Percentiles rank a stretch among this genome's conserved stretches.
Conservation (phyloP, 176 grass and related monocot genomes). For the Tillandsia leiboldiana region DNA sequence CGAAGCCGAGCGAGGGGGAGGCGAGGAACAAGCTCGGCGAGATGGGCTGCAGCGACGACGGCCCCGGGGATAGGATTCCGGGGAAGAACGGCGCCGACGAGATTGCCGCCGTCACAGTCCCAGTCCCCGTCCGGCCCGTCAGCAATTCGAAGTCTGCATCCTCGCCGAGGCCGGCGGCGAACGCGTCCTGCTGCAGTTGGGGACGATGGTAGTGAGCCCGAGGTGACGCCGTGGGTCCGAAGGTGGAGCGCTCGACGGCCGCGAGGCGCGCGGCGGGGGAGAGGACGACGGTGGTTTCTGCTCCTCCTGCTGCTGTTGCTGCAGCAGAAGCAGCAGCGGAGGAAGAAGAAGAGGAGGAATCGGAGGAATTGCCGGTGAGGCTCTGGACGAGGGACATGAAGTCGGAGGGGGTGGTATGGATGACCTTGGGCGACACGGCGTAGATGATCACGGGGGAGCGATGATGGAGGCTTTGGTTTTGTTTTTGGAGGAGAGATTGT, state of each 20-base stretch:
- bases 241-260: slow-evolving; percentile 54
- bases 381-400: slow-evolving; percentile 94
- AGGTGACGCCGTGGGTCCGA: slow-evolving; percentile 14
- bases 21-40: slow-evolving; percentile 59
- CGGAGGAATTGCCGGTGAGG: slow-evolving; percentile 47
- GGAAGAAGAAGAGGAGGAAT: neutral
- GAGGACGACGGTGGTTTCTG: slow-evolving; percentile 43
- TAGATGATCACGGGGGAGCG: slow-evolving; percentile 82
- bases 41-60: slow-evolving; percentile 41
- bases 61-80: slow-evolving; percentile 68
- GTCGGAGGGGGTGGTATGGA: slow-evolving; percentile 71
- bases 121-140: neutral
- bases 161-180: no score
- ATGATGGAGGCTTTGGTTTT: neutral
- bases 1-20: slow-evolving; percentile 24
- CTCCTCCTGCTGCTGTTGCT: slow-evolving; percentile 28
- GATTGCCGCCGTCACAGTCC: neutral
- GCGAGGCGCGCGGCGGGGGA: slow-evolving; percentile 83
- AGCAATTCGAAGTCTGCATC: no score
- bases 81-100: neutral
- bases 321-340: neutral
- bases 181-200: neutral
- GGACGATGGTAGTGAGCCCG: neutral
- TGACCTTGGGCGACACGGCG: slow-evolving; percentile 84
- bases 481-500: neutral